phyloP scores from a whole-genome alignment of 2,329 filamentous ascomycete species.

The Diaporthe citriasiana region DNA sequence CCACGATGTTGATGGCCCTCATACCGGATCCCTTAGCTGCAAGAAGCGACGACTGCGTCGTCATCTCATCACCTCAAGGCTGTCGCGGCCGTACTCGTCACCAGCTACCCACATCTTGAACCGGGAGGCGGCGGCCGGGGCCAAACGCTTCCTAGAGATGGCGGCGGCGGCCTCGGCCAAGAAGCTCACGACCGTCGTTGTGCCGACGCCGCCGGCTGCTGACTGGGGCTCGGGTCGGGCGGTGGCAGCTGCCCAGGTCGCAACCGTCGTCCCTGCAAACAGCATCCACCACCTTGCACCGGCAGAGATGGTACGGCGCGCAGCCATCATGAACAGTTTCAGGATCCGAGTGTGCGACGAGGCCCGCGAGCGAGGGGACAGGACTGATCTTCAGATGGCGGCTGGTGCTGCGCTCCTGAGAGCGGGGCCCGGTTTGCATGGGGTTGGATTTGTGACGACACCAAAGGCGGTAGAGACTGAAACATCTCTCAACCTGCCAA shows the following conservation, averaged over 20 bases:
- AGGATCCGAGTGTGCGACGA: conserved; percentile 61
- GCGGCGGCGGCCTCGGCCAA: conserved; percentile 58
- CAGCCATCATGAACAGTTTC: conserved; percentile 75
- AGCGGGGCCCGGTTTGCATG: conserved; percentile 46
- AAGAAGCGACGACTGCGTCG: conserved; percentile 79
- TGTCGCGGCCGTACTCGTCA: conserved; percentile 77
- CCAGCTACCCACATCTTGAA: conserved; percentile 79
- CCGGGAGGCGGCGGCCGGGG: conserved; percentile 64
- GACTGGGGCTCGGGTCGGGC: conserved; percentile 18
- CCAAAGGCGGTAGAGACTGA: background rate
- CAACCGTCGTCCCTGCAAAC: conserved; percentile 32
- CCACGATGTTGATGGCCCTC: conserved; percentile 72
- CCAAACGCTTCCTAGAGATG: conserved; percentile 64
- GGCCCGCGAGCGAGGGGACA: conserved; percentile 51
- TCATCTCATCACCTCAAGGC: conserved; percentile 76
- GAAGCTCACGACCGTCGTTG: conserved; percentile 41
- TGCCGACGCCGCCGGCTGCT: conserved; percentile 41
- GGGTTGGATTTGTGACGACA: conserved; percentile 50
- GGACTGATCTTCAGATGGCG: conserved; percentile 51
- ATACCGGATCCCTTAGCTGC: conserved; percentile 62
- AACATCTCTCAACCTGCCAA: background rate
- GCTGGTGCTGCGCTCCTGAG: conserved; percentile 52
- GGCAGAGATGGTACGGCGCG: conserved; percentile 69
- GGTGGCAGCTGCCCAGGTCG: conserved; percentile 6
- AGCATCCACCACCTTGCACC: conserved; percentile 42